phyloP scores from a whole-genome alignment of 352 stramenopile species.

The Globisporangium paroecandrum region DNA sequence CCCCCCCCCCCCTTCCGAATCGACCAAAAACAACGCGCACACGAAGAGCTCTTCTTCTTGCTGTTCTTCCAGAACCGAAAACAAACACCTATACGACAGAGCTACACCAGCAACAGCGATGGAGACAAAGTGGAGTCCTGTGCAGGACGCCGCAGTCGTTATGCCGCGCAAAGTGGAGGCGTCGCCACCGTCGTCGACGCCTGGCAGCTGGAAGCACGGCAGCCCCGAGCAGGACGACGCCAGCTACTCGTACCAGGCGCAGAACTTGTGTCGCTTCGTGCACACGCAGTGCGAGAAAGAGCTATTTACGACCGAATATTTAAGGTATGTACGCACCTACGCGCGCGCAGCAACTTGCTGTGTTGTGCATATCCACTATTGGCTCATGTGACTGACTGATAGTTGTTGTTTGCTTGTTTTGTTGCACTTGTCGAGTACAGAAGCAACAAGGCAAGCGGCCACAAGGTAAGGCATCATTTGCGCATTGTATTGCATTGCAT shows the following conservation, averaged over 20 bases:
- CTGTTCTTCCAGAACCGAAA: neutral
- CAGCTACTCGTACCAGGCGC: slow-evolving; percentile 20
- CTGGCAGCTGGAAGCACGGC: slow-evolving; percentile 16
- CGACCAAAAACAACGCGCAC: neutral
- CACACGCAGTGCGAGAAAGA: slow-evolving; percentile 74
- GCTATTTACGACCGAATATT: slow-evolving; percentile 72
- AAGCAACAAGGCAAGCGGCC: slow-evolving; percentile 83
- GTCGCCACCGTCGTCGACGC: neutral
- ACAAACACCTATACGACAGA: neutral
- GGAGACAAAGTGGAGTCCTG: slow-evolving; percentile 2
- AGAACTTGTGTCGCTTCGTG: slow-evolving; percentile 39
- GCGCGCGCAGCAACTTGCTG: neutral
- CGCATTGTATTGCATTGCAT: neutral
- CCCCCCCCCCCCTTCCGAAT: neutral
- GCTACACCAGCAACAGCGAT: neutral
- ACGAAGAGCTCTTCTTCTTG: neutral
- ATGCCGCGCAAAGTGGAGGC: slow-evolving; percentile 6
- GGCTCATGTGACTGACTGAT: neutral
- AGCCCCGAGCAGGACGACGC: slow-evolving; percentile 21
- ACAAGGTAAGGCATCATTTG: slow-evolving; percentile 43
- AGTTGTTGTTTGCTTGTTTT: slow-evolving; percentile 10
- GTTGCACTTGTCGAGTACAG: slow-evolving; percentile 25
- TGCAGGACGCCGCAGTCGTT: neutral
- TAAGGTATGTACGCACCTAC: slow-evolving; percentile 39
- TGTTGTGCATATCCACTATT: neutral